Conservation (phyloP, 257 asterid species). For the Capsicum chinense region DNA sequence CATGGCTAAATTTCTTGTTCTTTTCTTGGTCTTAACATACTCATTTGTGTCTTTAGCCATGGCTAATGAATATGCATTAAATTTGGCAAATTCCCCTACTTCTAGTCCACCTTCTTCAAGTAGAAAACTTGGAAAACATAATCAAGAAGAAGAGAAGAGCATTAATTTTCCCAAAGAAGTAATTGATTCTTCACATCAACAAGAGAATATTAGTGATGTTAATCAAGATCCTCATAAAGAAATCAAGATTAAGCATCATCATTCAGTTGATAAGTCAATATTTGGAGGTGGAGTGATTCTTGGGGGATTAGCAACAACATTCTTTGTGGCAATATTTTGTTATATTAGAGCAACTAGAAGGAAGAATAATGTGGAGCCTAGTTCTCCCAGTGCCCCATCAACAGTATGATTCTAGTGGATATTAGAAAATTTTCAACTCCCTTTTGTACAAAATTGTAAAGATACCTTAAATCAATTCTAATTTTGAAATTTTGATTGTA, state of each 20-base stretch:
- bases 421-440: neutral
- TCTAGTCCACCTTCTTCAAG: conserved; percentile 26
- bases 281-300: conserved; percentile 48
- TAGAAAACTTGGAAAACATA: conserved; percentile 37
- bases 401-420: neutral
- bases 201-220: conserved; percentile 20
- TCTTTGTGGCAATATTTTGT: conserved; percentile 57
- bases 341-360: conserved; percentile 72
- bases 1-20: conserved; percentile 35
- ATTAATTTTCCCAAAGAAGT: conserved; percentile 21
- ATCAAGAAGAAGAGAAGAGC: neutral
- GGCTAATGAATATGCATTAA: conserved; percentile 24
- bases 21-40: conserved; percentile 31
- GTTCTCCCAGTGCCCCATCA: conserved; percentile 32
- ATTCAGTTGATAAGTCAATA: conserved; percentile 38
- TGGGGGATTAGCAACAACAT: conserved; percentile 45
- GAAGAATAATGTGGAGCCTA: conserved; percentile 34
- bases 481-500: neutral
- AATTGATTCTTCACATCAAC: conserved; percentile 20
- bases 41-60: conserved; percentile 28
- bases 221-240: conserved; percentile 2
- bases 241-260: conserved; percentile 28
- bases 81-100: conserved; percentile 9
- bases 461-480: neutral
- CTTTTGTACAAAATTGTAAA: conserved; percentile 2